Base-by-base conservation (phyloP, 805 yeast species). In the Yarrowia divulgata region DNA sequence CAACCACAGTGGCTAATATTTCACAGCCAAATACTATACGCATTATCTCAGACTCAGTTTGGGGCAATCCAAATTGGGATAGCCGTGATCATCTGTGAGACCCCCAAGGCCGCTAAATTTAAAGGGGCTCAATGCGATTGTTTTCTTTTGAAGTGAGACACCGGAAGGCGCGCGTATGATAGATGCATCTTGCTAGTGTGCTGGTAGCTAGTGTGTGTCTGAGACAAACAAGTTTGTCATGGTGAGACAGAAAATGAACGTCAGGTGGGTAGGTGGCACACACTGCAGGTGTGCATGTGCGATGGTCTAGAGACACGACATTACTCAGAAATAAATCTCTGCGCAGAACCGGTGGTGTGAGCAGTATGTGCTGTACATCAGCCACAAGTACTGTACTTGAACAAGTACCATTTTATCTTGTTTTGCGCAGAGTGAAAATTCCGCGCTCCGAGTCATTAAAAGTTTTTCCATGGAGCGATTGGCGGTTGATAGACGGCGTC, bases 41-140 rank as follows among this genome's bases (percentile, higher is more conserved):
- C n/a, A n/a, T n/a, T n/a, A n/a, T n/a, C n/a, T n/a, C n/a, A n/a
- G n/a, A n/a, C n/a, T n/a, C n/a, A n/a, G n/a, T n/a, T n/a, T n/a
- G n/a, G n/a, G n/a, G 14, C 16, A 8, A 32, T 32, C 39, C 54
- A 19, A 9, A 32, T 32, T 3, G 54, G 37, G 18, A 23, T 14
- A 29, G 10, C 32, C 50, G 54, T 32, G 16, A 46, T 46, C 52
- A 8, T 14, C 19, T 40, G 45, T 42, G 45, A 6, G 45, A 42
- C 45, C 45, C 54, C 18, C 29, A 23, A 34, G 8, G 16, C n/a
- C n/a, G 16, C 35, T 13, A 48, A 46, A 13, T 48, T 32, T 1
- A 54, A 54, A 14, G 43, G 58, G 43, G 58, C 58, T 54, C 43
- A 54, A 54, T 54, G 58, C 18, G 58, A 54, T 54, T 54, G 58